Conservation (phyloP, 1,284 basidiomycete genomes). For the Ceratobasidium sp. region DNA sequence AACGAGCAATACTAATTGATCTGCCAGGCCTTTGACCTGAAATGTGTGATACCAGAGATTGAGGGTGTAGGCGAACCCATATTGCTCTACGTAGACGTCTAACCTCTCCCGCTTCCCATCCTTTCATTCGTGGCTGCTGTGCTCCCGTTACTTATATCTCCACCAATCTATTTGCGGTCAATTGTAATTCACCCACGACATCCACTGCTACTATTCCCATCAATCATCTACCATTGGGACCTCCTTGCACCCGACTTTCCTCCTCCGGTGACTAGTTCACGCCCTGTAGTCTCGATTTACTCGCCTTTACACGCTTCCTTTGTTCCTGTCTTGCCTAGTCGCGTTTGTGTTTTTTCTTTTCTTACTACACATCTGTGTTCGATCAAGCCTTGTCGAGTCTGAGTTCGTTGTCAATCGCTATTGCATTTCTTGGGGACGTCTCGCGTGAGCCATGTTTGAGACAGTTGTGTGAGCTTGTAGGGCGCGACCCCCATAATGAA, state of each 20-base stretch:
- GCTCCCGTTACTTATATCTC: slow-evolving; percentile 45
- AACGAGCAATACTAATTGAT: slow-evolving; percentile 55
- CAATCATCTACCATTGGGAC: slow-evolving; percentile 30
- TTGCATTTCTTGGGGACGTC: slow-evolving; percentile 27
- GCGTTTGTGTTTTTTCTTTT: slow-evolving; percentile 33
- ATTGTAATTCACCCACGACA: slow-evolving; percentile 41
- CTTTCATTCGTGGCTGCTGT: slow-evolving; percentile 38
- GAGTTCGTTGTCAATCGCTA: slow-evolving; percentile 44
- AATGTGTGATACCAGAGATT: slow-evolving; percentile 97
- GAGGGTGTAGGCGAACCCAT: slow-evolving; percentile 94
- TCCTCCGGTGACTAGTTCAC: neutral
- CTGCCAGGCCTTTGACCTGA: slow-evolving; percentile 80
- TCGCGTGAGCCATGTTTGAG: neutral
- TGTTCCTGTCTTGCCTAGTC: slow-evolving; percentile 34
- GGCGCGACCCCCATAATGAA: slow-evolving; percentile 33
- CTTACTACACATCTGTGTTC: slow-evolving; percentile 27
- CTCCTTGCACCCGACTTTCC: neutral
- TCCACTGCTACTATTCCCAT: neutral
- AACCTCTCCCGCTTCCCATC: slow-evolving; percentile 39
- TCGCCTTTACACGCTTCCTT: slow-evolving; percentile 23
- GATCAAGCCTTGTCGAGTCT: slow-evolving; percentile 42
- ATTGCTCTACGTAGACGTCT: slow-evolving; percentile 92
- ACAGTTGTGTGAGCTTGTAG: slow-evolving; percentile 23
- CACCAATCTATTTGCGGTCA: slow-evolving; percentile 45
- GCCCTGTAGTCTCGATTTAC: slow-evolving; percentile 39